A percentile compares a stretch with the other conserved stretches of the same genome.
phyloP scores from a whole-genome alignment of 768 basidiomycete genomes.

The Tulasnella sp. region DNA sequence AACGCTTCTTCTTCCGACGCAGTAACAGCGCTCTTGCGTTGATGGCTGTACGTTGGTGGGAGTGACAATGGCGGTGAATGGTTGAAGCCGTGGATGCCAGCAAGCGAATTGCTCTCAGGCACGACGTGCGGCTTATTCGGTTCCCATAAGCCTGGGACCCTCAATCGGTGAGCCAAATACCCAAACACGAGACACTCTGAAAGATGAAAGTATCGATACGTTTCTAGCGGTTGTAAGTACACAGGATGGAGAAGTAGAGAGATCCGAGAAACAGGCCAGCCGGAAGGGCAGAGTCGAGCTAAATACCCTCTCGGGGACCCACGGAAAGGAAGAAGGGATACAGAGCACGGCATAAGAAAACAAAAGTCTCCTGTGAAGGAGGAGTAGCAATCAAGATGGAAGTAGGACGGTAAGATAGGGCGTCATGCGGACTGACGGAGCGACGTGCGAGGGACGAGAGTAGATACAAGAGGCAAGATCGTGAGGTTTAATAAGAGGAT shows the following conservation, averaged over 20 bases:
- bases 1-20: background rate
- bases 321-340: background rate
- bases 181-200: background rate
- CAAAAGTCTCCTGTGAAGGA: background rate
- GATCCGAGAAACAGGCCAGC: background rate
- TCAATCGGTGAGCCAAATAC: fast-evolving
- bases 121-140: background rate
- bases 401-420: slow-evolving; percentile 1
- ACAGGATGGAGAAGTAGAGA: background rate
- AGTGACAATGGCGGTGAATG: too few relatives aligned
- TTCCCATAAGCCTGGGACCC: too few relatives aligned
- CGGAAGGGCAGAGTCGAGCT: background rate
- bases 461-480: background rate
- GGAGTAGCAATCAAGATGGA: background rate
- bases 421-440: background rate
- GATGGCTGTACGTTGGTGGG: too few relatives aligned
- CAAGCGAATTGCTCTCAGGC: background rate
- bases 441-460: background rate
- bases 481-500: background rate
- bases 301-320: background rate
- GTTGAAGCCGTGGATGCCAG: background rate
- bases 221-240: slow-evolving; percentile 2
- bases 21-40: background rate
- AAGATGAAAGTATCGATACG: background rate
- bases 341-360: background rate